Conservation (phyloP, 2,329 filamentous ascomycete species). For the Colletotrichum tabaci region DNA sequence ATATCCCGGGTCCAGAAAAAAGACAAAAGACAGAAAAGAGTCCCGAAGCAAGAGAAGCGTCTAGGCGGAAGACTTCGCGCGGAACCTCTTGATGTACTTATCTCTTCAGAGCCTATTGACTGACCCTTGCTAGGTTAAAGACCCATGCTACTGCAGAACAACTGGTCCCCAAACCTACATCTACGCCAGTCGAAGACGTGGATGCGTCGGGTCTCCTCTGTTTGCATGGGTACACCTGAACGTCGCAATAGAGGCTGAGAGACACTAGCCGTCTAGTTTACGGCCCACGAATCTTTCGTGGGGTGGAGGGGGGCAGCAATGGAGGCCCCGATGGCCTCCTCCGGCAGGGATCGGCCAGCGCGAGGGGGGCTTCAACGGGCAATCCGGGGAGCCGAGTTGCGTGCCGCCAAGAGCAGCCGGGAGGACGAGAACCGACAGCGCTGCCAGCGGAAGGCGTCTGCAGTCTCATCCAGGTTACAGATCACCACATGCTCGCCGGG, state of each 20-base stretch:
- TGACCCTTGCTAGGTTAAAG: not conserved
- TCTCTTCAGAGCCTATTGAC: not conserved
- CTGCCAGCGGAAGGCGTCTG: not conserved
- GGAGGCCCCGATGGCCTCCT: constrained; percentile 1
- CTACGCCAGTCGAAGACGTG: not conserved
- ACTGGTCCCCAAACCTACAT: not conserved
- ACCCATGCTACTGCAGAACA: not conserved
- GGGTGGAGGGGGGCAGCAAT: not conserved
- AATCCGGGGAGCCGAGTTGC: constrained; percentile 14
- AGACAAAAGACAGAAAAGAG: too few relatives aligned
- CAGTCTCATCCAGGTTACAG: constrained; percentile 16
- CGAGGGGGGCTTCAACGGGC: not conserved
- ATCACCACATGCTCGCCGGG: not conserved
- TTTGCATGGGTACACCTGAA: constrained; percentile 19
- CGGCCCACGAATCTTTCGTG: constrained; percentile 8
- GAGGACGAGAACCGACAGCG: not conserved
- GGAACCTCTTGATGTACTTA: not conserved
- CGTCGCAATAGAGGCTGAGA: constrained; percentile 29
- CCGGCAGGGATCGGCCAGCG: constrained; percentile 9
- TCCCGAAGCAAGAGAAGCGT: too few relatives aligned
- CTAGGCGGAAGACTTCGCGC: not conserved
- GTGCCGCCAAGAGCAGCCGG: not conserved
- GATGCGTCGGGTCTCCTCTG: constrained; percentile 1
- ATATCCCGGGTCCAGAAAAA: too few relatives aligned
- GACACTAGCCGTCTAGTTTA: not conserved